phyloP scores from a whole-genome alignment of 495 filamentous ascomycete genomes.

The Penicillium macrosclerotiorum region DNA sequence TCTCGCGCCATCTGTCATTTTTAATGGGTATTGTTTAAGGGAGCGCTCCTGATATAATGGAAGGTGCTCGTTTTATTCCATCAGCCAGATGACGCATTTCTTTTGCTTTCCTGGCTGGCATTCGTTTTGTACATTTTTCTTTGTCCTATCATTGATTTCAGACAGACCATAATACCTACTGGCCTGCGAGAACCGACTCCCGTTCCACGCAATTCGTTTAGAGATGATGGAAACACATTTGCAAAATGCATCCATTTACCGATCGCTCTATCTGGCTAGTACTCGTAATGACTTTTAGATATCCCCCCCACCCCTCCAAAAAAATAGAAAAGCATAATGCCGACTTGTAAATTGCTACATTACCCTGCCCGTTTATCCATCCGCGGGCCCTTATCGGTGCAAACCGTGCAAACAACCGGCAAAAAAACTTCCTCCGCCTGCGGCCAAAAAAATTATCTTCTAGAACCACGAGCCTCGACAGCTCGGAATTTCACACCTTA shows the following conservation, averaged over 20 bases:
- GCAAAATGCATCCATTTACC: not conserved
- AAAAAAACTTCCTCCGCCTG: slow-evolving; percentile 38
- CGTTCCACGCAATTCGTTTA: slow-evolving; percentile 3
- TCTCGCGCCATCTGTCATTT: not conserved
- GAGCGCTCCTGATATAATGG: no score
- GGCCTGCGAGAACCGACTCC: not conserved
- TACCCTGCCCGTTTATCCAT: not conserved
- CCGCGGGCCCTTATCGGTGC: slow-evolving; percentile 32
- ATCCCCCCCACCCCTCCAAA: not conserved
- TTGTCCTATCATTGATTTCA: slow-evolving; percentile 2
- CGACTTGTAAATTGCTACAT: not conserved
- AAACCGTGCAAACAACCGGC: slow-evolving; percentile 31
- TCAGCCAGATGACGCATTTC: slow-evolving; percentile 1
- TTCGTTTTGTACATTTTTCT: slow-evolving; percentile 11
- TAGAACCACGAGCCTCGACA: slow-evolving; percentile 22
- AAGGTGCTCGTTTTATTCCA: not conserved
- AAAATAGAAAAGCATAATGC: not conserved
- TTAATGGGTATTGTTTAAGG: not conserved
- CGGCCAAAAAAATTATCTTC: slow-evolving; percentile 34
- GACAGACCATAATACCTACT: slow-evolving; percentile 8
- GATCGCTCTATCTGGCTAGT: not conserved
- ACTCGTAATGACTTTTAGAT: not conserved
- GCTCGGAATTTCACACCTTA: slow-evolving; percentile 18
- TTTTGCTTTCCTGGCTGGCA: not conserved
- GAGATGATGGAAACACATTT: not conserved